Base-by-base conservation (phyloP, 2,329 filamentous ascomycete genomes). In the Phyllosticta citrichinensis region DNA sequence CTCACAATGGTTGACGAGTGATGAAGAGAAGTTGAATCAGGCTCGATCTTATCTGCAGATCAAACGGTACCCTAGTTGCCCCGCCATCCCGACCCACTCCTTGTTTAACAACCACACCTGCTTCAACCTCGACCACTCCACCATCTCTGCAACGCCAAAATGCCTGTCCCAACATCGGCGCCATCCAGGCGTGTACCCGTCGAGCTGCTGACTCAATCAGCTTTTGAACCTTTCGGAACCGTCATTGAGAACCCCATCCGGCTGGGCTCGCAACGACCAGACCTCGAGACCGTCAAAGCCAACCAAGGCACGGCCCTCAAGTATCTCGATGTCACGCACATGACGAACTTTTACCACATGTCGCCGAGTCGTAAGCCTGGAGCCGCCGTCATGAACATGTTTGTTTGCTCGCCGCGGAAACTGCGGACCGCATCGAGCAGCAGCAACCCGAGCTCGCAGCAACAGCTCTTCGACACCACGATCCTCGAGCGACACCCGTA, bases 241-340 rank as follows among this genome's bases (percentile, higher is more conserved):
- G 90, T 94, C 55, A 83, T 97, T 66, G 78, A 85, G 70, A 90
- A 93, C 70, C 89, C 90, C 33, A 71, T 80, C 20, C 79, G 69
- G 52, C 71, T 65, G 75, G 81, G 64, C 80, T 65, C 72, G 56
- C 70, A 67, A 83, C 57, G 78, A 76, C 59, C 74, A 74, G 65
- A 71, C 66, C 69, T 69, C 53, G 64, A 86, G 4, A 66, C 67
- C 33, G 80, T 83, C 2, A 83, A 86, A 55, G 83, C 83, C 54
- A 97, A 97, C 78, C 92, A 97, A 77, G 89, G 89, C 68, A 87
- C 86, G 22, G 93, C 94, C 17, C 84, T 93, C 69, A 96, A 96
- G 74, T 95, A 94, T 74, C 82, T 87, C 63, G 82, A 89, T 69
- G 85, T 96, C 64, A 89, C 90, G n/a, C 80, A 82, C 52, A 80